Evolutionary conservation across 345 rosid species (phyloP), one percentile per base, ranked within the genome.

Genomic region (Acer saccharum): DNA sequence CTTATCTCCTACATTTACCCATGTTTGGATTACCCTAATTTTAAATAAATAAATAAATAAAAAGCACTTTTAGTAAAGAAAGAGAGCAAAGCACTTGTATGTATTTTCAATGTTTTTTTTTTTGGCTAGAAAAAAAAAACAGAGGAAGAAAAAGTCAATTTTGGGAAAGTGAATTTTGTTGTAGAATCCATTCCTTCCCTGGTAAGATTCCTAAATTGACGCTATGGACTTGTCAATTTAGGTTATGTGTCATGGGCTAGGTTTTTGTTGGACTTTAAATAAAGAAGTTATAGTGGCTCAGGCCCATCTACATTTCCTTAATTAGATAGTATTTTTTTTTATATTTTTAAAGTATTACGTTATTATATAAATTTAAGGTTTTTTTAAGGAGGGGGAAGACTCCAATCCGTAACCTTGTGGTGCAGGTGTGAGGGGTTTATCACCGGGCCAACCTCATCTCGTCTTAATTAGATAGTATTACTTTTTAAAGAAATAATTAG

Each of bases 21-120:
- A 76, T 75, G 72, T 71, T 65, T 73, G 50, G 29, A 77, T 74
- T 73, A 23, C 32, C 50, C 41, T 63, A 60, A 35, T 21, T 11
- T 35, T 35, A 35, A 35, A 35, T 35, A 32, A 32, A 32, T 25
- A 25, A 25, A 0, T 32, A 32, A 32, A 32, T 0, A 7, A 74
- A 65, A 50, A 41, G 13, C 21, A 55, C 44, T 48, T 69, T 52
- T 32, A 18, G 77, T 52, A 14, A 69, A 63, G 35, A 64, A 57
- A 57, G 72, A 35, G 14, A 35, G 67, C 10, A 41, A 16, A 10
- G 63, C 76, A 79, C 35, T 63, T 67, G 39, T 35, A 4, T 35
- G 39, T 35, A 35, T 35, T 35, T 35, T 35, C 39, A 35, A 32
- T 57, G 17, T 3, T 4, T 50, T 35, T 29, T 29, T 29, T 29